phyloP scores from a whole-genome alignment of 352 stramenopile genomes.

The Globisporangium splendens region DNA sequence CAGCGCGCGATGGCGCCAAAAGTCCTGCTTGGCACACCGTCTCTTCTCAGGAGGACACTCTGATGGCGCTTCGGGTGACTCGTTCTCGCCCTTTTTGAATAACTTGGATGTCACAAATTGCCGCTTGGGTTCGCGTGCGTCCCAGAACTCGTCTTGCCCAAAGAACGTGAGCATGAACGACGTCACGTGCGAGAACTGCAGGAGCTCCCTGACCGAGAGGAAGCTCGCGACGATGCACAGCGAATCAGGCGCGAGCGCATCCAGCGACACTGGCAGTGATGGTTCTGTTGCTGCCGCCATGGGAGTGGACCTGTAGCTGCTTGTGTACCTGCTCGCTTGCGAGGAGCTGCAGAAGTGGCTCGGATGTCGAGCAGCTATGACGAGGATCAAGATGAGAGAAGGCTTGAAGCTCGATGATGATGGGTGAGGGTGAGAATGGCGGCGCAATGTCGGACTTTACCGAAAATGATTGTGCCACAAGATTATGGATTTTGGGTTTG shows the following conservation, averaged over 20 bases:
- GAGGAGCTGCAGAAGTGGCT: no score
- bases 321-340: no score
- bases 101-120: neutral
- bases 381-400: no score
- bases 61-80: neutral
- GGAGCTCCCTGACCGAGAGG: neutral
- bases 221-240: neutral
- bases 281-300: neutral
- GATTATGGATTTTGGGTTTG: no score
- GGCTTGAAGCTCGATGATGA: no score
- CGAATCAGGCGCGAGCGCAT: neutral
- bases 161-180: neutral
- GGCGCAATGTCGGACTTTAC: no score
- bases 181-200: neutral
- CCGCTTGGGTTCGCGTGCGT: constrained; percentile 15
- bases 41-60: neutral
- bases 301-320: no score
- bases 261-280: neutral
- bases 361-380: no score
- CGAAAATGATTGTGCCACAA: no score
- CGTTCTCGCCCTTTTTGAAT: neutral
- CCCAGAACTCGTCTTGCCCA: constrained; percentile 26
- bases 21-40: constrained; percentile 1
- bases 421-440: no score
- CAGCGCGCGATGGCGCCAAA: constrained; percentile 1